Evolutionary conservation across 805 yeast genomes (phyloP).

Genomic region (Teunomyces funiuensis): DNA sequence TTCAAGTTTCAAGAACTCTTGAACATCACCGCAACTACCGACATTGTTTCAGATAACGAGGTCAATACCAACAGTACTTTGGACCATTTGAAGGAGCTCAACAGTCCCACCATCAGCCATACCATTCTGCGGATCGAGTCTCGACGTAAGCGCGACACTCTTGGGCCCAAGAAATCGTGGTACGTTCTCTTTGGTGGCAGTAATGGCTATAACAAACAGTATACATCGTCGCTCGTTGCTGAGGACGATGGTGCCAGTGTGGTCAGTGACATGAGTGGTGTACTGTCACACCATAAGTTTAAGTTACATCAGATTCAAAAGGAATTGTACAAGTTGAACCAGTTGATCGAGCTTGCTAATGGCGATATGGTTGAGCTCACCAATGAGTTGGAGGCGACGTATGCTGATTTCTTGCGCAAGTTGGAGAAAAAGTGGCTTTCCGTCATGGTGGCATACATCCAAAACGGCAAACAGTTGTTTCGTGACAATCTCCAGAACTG

Average conservation of each 20-base stretch:
- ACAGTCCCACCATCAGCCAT: slow-evolving; percentile 39
- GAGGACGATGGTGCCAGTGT: slow-evolving; percentile 12
- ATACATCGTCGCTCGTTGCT: slow-evolving; percentile 9
- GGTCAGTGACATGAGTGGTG: background rate
- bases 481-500: slow-evolving; percentile 31
- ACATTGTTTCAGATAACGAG: background rate
- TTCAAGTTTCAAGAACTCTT: slow-evolving; percentile 37
- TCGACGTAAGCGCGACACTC: slow-evolving; percentile 16
- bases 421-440: slow-evolving; percentile 43
- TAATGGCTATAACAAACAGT: slow-evolving; percentile 26
- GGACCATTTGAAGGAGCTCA: slow-evolving; percentile 32
- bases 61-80: slow-evolving; percentile 6
- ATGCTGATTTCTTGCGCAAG: slow-evolving; percentile 33
- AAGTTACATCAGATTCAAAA: slow-evolving; percentile 37
- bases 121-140: slow-evolving; percentile 35
- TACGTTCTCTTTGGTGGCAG: slow-evolving; percentile 45
- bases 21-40: slow-evolving; percentile 14
- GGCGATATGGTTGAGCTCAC: slow-evolving; percentile 47
- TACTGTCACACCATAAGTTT: slow-evolving; percentile 20
- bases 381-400: slow-evolving; percentile 40
- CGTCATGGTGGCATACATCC: slow-evolving; percentile 38
- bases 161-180: slow-evolving; percentile 36
- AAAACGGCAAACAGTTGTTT: slow-evolving; percentile 34
- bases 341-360: slow-evolving; percentile 44
- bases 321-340: slow-evolving; percentile 46